A percentile compares a stretch with the other conserved stretches of the same genome.
phyloP scores from a whole-genome alignment of 371 early-diverging fungal genomes.

The Quaeritorhiza haematococci region DNA sequence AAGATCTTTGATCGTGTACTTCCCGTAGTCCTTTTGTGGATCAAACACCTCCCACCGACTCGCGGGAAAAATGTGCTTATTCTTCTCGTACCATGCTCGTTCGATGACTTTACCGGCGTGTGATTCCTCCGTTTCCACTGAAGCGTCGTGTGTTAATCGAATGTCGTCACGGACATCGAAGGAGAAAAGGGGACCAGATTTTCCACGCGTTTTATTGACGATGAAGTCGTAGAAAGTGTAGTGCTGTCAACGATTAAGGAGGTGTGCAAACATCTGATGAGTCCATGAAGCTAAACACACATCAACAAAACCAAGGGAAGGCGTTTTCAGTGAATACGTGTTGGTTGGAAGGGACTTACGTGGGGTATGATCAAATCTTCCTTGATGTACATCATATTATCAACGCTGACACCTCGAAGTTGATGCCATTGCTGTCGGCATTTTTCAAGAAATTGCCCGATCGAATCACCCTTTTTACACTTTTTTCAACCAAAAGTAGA shows the following conservation, averaged over 20 bases:
- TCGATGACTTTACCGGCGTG: constrained; percentile 95
- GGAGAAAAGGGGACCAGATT: constrained; percentile 89
- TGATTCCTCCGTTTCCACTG: constrained; percentile 76
- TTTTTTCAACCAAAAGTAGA: too few relatives aligned
- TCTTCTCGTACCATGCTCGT: constrained; percentile 89
- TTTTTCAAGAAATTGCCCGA: constrained; percentile 79
- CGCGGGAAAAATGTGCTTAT: constrained; percentile 95
- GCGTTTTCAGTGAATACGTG: too few relatives aligned
- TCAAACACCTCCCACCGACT: constrained; percentile 92
- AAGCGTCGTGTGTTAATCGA: constrained; percentile 78
- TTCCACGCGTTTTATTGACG: constrained; percentile 90
- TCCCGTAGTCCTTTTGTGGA: constrained; percentile 81
- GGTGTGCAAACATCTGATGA: too few relatives aligned
- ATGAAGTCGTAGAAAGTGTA: constrained; percentile 96
- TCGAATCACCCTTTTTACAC: constrained; percentile 87
- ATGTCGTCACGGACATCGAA: constrained; percentile 95
- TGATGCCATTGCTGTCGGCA: constrained; percentile 77
- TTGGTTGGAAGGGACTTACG: constrained; percentile 41
- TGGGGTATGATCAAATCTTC: constrained; percentile 95
- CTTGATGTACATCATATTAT: constrained; percentile 87
- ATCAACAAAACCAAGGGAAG: constrained; percentile 4
- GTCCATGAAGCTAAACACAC: too few relatives aligned
- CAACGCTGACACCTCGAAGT: constrained; percentile 74
- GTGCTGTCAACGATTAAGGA: constrained; percentile 66
- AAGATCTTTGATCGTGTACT: constrained; percentile 58